Percentiles rank a stretch among this genome's conserved stretches.
Conservation (phyloP, 306 rosid species). For the Rosa multiflora region DNA sequence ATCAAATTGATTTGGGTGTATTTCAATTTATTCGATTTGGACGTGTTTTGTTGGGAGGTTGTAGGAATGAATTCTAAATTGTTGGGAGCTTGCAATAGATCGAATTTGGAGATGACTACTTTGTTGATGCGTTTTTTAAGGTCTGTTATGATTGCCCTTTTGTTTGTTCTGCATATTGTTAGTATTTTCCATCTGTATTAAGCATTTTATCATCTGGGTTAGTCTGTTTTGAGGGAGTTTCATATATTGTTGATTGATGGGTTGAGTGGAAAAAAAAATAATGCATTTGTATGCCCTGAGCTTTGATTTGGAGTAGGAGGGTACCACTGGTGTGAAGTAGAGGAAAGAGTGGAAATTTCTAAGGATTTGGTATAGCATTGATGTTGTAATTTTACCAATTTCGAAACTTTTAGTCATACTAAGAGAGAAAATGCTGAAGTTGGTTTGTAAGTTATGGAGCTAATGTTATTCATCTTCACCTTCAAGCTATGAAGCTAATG, state of each 20-base stretch:
- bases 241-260: not conserved
- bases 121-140: no score
- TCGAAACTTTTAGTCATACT: not conserved
- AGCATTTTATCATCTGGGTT: slow-evolving; percentile 12
- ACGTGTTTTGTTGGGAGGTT: no score
- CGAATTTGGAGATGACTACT: no score
- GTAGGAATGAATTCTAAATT: no score
- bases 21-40: no score
- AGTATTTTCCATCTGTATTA: no score
- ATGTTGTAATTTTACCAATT: slow-evolving; percentile 1
- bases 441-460: not conserved
- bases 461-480: no score
- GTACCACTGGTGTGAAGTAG: not conserved
- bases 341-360: not conserved
- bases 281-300: not conserved
- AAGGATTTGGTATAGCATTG: not conserved
- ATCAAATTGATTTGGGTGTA: no score
- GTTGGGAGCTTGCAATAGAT: no score
- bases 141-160: no score
- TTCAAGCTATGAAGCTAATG: no score
- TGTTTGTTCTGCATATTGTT: no score
- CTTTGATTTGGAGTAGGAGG: slow-evolving; percentile 1
- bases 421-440: not conserved
- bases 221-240: not conserved
- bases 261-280: not conserved